Base-by-base conservation (phyloP, 164 flowering plant species). In the Cinnamomum chago region DNA sequence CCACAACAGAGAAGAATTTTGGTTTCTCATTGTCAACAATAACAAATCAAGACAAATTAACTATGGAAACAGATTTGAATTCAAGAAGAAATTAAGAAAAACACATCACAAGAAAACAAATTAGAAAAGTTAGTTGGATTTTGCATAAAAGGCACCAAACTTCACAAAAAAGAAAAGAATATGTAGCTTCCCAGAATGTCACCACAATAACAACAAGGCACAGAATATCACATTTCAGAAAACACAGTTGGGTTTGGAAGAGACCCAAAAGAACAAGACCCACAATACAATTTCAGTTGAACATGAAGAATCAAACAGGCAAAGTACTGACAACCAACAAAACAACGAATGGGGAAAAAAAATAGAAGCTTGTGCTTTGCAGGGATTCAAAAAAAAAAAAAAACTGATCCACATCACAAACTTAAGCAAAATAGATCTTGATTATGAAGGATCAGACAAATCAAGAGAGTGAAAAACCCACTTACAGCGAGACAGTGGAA, bases 401-500 rank as follows among this genome's bases (percentile, higher is more conserved):
- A 33, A 27, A 27, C 66, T 17, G 14, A 18, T 30, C 70, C n/a
- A 28, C n/a, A 67, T 10, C 70, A 18, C 40, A 33, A 28, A 67
- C 15, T 28, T 33, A 35, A 67, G 27, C 20, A 50, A 68, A 40
- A 20, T 9, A 50, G n/a, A 67, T 67, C 10, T 68, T 51, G 55
- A 35, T 68, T 68, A 35, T n/a, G 51, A 28, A 50, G 28, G 20
- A 47, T 14, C 24, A 68, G 5, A 40, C 24, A 50, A 68, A 68
- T 28, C 23, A 47, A 68, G 3, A 68, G 14, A 18, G 20, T 18
- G 30, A 67, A 27, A 67, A 30, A 27, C 40, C 50, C 33, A 52
- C 69, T 72, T 60, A 72, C 74, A 58, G 30, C 67, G 67, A 50
- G 97, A 92, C 74, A 95, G 79, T 33, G 97, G 88, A 4, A 88